Base-by-base conservation (phyloP, 1,284 basidiomycete species). In the Sporisorium exsertum region DNA sequence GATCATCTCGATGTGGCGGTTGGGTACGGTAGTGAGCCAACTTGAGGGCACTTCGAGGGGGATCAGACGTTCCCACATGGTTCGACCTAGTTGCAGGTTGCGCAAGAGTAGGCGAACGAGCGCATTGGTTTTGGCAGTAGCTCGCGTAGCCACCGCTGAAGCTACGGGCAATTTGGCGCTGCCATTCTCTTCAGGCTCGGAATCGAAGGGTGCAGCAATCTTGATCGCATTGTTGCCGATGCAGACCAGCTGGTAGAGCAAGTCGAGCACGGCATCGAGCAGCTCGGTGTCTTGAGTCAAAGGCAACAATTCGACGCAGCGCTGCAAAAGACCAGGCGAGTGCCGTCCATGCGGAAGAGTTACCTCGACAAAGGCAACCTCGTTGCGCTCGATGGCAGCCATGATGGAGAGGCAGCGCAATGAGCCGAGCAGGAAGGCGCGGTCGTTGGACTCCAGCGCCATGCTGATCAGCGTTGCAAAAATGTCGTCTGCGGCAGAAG, bases 231-330 rank as follows among this genome's bases (percentile, higher is more conserved):
- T 84, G 59, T 79, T 79, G 33, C 74, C 78, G 22, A 79, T 78
- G 53, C 73, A 67, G 33, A 77, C 64, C 5, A 82, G 59, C 65
- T 84, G 83, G 47, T 82, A 83, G 35, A 84, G 64, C 18, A 84
- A 64, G 27, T 84, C 83, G 33, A 83, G 64, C 8, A 58, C 73
- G 13, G 77, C 75, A 54, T 84, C 83, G 35, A 79, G 66, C 60
- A 84, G 68, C 43, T 84, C 81, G 0, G 63, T 64, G 59, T 84
- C 80, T 33, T 77, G 66, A 8, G 77, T 81, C 20, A 84, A 58
- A 3, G 80, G 78, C 22, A 84, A 69, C 50, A 84, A 64, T 37
- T 77, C 64, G 35, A 84, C 50, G 63, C 82, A 81, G 20, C 79
- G 74, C 8, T 63, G 50, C 49, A 81, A 58, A 9, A 84, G 68